Evolutionary conservation across 805 yeast genomes (phyloP).

Genomic region (Ogataea methylovora): DNA sequence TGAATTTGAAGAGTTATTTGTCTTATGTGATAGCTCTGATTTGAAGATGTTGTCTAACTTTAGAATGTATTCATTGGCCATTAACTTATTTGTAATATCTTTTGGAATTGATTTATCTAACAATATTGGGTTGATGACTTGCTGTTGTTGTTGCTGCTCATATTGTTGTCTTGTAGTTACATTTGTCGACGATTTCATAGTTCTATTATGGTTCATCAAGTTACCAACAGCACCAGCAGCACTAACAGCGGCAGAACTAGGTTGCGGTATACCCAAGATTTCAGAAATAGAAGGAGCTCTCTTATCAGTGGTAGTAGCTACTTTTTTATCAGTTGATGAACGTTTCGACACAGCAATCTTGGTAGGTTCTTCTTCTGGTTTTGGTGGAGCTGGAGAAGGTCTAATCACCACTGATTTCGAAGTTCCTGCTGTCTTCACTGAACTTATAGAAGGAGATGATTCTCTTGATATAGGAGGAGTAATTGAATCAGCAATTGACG

Average conservation of each 20-base stretch:
- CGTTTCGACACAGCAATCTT: background rate
- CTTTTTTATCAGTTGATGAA: background rate
- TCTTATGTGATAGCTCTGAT: slow-evolving; percentile 24
- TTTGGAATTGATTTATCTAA: slow-evolving; percentile 25
- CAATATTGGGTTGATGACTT: slow-evolving; percentile 24
- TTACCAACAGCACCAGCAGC: slow-evolving; percentile 29
- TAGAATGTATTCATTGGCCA: slow-evolving; percentile 24
- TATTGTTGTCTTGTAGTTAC: slow-evolving; percentile 8
- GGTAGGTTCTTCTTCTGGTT: slow-evolving; percentile 1
- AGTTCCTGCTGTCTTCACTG: slow-evolving; percentile 11
- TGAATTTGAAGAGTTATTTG: background rate
- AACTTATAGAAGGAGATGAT: slow-evolving; percentile 15
- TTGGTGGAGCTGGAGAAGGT: background rate
- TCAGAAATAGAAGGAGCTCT: slow-evolving; percentile 21
- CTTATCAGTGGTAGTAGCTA: background rate
- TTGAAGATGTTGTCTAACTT: slow-evolving; percentile 25
- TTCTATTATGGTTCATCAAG: slow-evolving; percentile 21
- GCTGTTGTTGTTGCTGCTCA: slow-evolving; percentile 19
- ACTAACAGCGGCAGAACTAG: slow-evolving; percentile 25
- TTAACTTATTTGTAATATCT: slow-evolving; percentile 18
- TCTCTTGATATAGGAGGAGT: slow-evolving; percentile 16
- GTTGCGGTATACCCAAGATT: slow-evolving; percentile 20
- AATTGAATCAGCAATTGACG: slow-evolving; percentile 7
- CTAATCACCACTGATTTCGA: slow-evolving; percentile 9
- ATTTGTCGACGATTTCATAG: slow-evolving; percentile 12